Evolutionary conservation across 305 asterid species (phyloP).

Genomic region (Salvia sclarea): DNA sequence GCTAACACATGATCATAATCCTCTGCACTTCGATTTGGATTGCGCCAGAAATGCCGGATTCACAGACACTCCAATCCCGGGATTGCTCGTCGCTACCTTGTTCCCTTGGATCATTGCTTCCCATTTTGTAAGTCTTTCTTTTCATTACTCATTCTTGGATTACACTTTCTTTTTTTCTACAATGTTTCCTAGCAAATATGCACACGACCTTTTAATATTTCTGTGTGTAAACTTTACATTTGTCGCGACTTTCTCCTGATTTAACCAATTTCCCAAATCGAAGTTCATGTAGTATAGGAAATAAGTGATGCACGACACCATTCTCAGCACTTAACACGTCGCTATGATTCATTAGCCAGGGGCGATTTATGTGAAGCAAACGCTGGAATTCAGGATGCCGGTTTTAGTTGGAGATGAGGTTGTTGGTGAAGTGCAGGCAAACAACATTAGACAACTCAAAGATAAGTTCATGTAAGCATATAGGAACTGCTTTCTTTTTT

Average conservation of each 20-base stretch:
- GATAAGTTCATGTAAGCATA: slow-evolving; percentile 47
- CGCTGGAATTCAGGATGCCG: slow-evolving; percentile 56
- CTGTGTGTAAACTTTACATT: no score
- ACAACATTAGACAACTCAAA: slow-evolving; percentile 43
- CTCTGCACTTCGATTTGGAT: slow-evolving; percentile 58
- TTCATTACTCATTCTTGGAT: no score
- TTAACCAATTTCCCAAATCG: no score
- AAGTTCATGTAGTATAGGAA: no score
- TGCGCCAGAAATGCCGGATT: slow-evolving; percentile 61
- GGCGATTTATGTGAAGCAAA: slow-evolving; percentile 64
- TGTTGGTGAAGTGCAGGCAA: slow-evolving; percentile 52
- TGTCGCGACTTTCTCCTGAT: no score
- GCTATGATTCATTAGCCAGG: no score
- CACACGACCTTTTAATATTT: no score
- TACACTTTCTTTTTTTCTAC: no score
- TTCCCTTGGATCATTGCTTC: slow-evolving; percentile 71
- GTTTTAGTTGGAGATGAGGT: slow-evolving; percentile 61
- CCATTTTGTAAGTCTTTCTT: slow-evolving; percentile 47
- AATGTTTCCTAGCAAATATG: not conserved
- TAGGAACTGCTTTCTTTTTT: no score
- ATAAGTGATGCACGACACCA: no score
- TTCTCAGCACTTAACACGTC: no score
- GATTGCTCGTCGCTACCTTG: slow-evolving; percentile 68
- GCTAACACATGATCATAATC: slow-evolving; percentile 61
- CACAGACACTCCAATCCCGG: slow-evolving; percentile 48